These are phyloP conservation scores for Iberis pinnata DNA, from an alignment of 345 rosid species.

Conservation along the genomic window DNA sequence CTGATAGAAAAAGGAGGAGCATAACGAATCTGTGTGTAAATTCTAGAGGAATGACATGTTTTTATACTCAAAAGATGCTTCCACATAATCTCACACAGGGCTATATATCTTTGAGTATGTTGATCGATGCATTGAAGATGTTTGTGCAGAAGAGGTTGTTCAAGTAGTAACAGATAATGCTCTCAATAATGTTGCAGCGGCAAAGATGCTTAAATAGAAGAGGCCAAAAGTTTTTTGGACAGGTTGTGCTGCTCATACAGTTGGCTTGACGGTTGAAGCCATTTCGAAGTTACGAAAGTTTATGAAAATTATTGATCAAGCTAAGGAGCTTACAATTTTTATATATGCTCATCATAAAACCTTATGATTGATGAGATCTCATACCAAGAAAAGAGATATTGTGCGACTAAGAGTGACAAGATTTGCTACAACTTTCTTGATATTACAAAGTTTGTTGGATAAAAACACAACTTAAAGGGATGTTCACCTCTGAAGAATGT, in stretches of 20 bases:
- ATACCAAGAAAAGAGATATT: conserved; percentile 2
- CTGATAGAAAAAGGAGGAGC: too few species aligned
- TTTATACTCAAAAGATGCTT: conserved; percentile 1
- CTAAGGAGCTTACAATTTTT: background rate
- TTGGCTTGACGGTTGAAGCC: background rate
- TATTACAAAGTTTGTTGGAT: too few species aligned
- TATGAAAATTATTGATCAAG: background rate
- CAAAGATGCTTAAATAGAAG: background rate
- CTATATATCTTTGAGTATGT: conserved; percentile 2
- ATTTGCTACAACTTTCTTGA: too few species aligned
- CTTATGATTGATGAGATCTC: conserved; percentile 1
- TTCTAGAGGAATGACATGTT: background rate
- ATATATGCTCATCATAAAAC: conserved; percentile 6
- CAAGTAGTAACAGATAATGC: conserved; percentile 3
- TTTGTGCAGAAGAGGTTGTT: background rate
- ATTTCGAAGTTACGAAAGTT: background rate
- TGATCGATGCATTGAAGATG: background rate
- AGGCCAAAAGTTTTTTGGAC: conserved; percentile 4
- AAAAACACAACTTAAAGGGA: too few species aligned
- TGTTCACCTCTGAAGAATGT: too few species aligned
- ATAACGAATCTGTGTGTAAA: background rate
- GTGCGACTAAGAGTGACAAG: background rate
- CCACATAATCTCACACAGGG: background rate
- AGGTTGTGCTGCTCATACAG: background rate
- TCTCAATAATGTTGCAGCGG: background rate